phyloP scores from a whole-genome alignment of 176 grass and related monocot species.

The Paspalum vaginatum region DNA sequence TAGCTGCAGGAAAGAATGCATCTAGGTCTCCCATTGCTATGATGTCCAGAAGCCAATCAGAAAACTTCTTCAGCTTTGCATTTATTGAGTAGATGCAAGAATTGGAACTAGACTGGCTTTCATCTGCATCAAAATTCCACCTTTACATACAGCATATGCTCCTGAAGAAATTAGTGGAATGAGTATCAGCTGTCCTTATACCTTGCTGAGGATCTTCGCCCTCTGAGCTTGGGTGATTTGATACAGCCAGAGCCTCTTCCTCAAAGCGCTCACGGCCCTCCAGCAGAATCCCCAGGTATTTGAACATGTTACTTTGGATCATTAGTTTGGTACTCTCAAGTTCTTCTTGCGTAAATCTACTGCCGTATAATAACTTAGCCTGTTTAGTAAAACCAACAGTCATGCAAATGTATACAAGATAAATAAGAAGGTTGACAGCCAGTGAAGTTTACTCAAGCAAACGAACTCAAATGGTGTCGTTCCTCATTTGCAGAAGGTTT shows the following conservation, averaged over 20 bases:
- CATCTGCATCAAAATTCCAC: slow-evolving; percentile 51
- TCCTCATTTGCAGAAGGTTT: slow-evolving; percentile 13
- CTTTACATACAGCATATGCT: slow-evolving; percentile 25
- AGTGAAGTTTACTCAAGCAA: not conserved
- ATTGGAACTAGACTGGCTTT: slow-evolving; percentile 38
- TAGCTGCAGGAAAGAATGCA: slow-evolving; percentile 91
- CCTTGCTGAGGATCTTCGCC: slow-evolving; percentile 46
- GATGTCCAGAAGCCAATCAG: slow-evolving; percentile 94
- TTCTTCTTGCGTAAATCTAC: slow-evolving; percentile 79
- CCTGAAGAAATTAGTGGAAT: not conserved
- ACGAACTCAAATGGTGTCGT: slow-evolving; percentile 14
- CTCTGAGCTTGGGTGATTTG: slow-evolving; percentile 41
- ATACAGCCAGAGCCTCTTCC: slow-evolving; percentile 74
- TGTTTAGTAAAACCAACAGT: slow-evolving; percentile 47
- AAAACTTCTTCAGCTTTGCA: slow-evolving; percentile 86
- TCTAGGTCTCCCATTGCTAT: slow-evolving; percentile 95
- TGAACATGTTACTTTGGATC: slow-evolving; percentile 99
- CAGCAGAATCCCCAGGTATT: slow-evolving; percentile 90
- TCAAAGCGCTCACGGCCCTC: slow-evolving; percentile 96
- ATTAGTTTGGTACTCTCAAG: slow-evolving; percentile 87
- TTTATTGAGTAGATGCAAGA: slow-evolving; percentile 84
- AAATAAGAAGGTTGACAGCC: slow-evolving; percentile 25
- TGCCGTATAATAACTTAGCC: slow-evolving; percentile 83
- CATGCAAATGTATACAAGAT: slow-evolving; percentile 25
- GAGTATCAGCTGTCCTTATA: slow-evolving; percentile 36